These are phyloP conservation scores for Cutaneotrichosporon arboriforme DNA, from an alignment of 1,284 basidiomycete species.

Conservation along the genomic window DNA sequence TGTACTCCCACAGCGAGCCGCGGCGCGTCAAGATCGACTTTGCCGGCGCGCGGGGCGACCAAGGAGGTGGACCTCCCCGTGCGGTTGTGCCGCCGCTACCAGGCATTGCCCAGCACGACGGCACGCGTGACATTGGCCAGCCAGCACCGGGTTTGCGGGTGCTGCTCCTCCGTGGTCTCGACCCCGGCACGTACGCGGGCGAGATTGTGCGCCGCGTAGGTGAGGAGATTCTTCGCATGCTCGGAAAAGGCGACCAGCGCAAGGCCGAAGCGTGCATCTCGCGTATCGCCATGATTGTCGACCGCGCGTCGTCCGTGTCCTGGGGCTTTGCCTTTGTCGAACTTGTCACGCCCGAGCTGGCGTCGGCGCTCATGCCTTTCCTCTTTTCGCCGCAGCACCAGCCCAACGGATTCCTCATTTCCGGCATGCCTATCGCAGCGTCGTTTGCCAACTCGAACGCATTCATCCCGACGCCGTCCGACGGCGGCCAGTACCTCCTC, in stretches of 20 bases:
- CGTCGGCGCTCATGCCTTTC: conserved; percentile 63
- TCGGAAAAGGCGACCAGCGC: conserved; percentile 62
- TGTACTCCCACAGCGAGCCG: conserved; percentile 43
- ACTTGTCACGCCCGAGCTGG: conserved; percentile 69
- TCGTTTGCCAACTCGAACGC: conserved; percentile 82
- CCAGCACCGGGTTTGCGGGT: conserved; percentile 50
- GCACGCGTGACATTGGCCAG: conserved; percentile 77
- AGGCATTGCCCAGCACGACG: conserved; percentile 59
- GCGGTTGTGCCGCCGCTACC: conserved; percentile 6
- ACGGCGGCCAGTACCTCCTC: conserved; percentile 32
- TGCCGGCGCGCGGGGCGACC: conserved; percentile 49
- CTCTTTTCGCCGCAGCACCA: conserved; percentile 75
- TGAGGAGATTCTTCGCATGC: conserved; percentile 60
- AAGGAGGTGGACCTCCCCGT: conserved; percentile 41
- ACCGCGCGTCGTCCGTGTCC: conserved; percentile 71
- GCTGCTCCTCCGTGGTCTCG: conserved; percentile 78
- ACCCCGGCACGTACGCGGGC: conserved; percentile 67
- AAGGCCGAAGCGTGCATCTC: conserved; percentile 74
- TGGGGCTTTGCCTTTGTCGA: conserved; percentile 92
- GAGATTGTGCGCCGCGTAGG: conserved; percentile 49
- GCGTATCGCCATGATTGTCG: conserved; percentile 77
- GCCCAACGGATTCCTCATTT: conserved; percentile 80
- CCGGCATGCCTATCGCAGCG: conserved; percentile 73
- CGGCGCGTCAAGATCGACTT: conserved; percentile 85
- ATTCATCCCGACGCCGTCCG: conserved; percentile 67